Conservation (phyloP, 495 filamentous ascomycete genomes). For the Neurospora sp. region DNA sequence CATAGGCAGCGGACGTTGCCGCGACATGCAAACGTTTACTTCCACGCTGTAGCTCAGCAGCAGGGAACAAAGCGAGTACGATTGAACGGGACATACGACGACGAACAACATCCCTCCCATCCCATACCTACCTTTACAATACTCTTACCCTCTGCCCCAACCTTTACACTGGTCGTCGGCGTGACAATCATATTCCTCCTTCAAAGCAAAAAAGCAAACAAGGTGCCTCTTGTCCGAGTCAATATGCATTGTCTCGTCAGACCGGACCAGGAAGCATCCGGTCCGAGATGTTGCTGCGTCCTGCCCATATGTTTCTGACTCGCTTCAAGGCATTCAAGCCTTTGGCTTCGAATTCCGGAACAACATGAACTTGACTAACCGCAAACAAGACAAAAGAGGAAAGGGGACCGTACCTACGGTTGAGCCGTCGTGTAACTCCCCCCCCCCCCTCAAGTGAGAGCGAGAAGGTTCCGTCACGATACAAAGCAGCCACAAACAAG, state of each 20-base stretch:
- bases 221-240: background rate
- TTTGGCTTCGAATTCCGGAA: background rate
- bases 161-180: background rate
- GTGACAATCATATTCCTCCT: background rate
- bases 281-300: background rate
- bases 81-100: background rate
- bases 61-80: background rate
- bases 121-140: background rate
- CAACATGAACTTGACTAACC: background rate
- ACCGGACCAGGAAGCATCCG: background rate
- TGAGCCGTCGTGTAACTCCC: background rate
- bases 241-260: background rate
- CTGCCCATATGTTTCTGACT: background rate
- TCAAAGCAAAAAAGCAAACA: background rate
- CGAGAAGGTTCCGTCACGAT: no score
- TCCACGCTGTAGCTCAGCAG: background rate
- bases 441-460: no score
- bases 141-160: background rate
- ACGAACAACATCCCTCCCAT: background rate
- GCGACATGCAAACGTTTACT: background rate
- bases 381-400: background rate
- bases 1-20: background rate
- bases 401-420: background rate
- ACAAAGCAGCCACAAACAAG: no score
- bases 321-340: background rate